Evolutionary conservation across 148 eudicot species (phyloP), one percentile per base, ranked within the genome.

Genomic region (Rhododendron vialii): DNA sequence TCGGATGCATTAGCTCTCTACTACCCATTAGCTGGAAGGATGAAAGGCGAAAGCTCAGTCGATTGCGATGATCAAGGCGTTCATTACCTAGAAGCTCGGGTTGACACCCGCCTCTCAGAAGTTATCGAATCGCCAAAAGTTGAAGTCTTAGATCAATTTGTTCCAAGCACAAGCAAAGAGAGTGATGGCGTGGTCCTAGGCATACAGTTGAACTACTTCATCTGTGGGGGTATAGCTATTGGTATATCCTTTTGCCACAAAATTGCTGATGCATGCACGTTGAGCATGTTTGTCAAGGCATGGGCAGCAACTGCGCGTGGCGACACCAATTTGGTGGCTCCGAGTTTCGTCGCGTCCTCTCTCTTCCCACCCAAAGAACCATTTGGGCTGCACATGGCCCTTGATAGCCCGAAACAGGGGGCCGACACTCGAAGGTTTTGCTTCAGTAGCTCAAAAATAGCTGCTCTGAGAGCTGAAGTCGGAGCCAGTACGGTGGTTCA

Each of bases 11-110:
- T 91, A 35, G 74, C 87, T 20, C 80, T 33, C 20, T 92, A 87
- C 73, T 92, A 92, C 78, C 94, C 94, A 26, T 69, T 91, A 43
- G 93, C 92, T 2, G 91, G 94, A 76, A 90, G 90, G 82, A 55
- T 90, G 22, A 69, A 83, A 69, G 75, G 83, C 41, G 85, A 90
- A 65, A 86, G 47, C 48, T 84, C 80, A 22, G 83, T 92, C 13
- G 87, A 90, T 22, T 91, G 92, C 47, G 88, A 87, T 12, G 93
- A 91, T n/a, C 75, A 88, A 26, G 93, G 95, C 59, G 83, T 87
- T 18, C 74, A 86, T 30, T 87, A 87, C 71, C 3, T 84, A 2
- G 92, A 84, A 88, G 75, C 91, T 24, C 80, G 43, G 15, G 78
- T 87, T 0, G 79, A 89, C 5, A 67, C 36, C 47, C 13, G 22